Evolutionary conservation across 2,329 filamentous ascomycete genomes (phyloP), one percentile per base, ranked within the genome.

Genomic region (Diaporthe ilicicola): DNA sequence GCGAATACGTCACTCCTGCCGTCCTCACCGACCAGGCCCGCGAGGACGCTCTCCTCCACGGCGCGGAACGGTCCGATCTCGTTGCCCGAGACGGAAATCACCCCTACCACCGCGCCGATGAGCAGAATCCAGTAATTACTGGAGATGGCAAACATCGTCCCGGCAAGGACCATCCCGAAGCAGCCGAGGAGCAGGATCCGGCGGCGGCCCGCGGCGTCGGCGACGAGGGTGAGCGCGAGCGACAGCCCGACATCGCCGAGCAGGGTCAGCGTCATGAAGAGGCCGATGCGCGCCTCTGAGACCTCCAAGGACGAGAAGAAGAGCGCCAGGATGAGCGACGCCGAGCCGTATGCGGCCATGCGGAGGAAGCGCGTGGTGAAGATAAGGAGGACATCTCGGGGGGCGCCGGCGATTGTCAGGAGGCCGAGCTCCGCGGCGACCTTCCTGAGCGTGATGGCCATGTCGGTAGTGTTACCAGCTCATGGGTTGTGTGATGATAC

Each of bases 221-320:
- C 88, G 72, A 90, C 82, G 7, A 89, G 76, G 0, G 89, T 90
- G 56, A 92, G 82, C 27, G 88, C 46, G 70, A 91, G 86, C 75
- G 89, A 90, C 72, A 91, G 86, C 51, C 83, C 76, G 4, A 88
- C 84, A 77, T 92, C 90, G 32, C 90, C 90, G 17, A 84, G 80
- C 19, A 92, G 79, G 0, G 90, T 92, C 73, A 91, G 77, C 0
- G 89, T 91, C 89, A 92, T 91, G 80, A 92, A 92, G 1, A 91
- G 79, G 3, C 90, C 90, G 71, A 89, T 88, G 39, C 80, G 81
- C 0, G 84, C 81, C 70, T 89, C 83, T 1, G 87, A 84, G 51
- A 87, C 82, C 10, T 79, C 82, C 1, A 91, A 81, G 2, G 80
- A 82, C 17, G 82, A 81, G 9, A 92, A 83, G 73, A 87, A 90